phyloP scores from a whole-genome alignment of 768 basidiomycete species.

The Lactifluus rugatus region DNA sequence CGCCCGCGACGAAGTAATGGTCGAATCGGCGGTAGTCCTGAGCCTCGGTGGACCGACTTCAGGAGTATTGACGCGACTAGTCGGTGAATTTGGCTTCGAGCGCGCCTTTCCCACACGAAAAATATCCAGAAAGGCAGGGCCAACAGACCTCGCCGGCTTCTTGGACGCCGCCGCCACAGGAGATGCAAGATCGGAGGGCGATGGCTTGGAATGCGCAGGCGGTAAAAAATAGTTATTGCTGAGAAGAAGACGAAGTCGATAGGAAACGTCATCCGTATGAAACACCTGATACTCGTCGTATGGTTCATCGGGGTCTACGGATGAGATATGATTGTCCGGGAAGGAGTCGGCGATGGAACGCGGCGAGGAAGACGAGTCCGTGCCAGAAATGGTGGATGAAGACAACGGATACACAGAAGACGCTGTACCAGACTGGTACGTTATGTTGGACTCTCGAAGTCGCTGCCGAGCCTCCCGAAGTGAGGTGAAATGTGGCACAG shows the following conservation, averaged over 20 bases:
- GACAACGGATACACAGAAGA: conserved; percentile 74
- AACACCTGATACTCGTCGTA: conserved; percentile 24
- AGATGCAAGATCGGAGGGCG: conserved; percentile 51
- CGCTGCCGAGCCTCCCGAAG: conserved; percentile 21
- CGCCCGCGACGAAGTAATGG: conserved; percentile 11
- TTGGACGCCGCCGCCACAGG: conserved; percentile 33
- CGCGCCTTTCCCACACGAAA: conserved; percentile 61
- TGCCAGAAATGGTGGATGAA: conserved; percentile 51
- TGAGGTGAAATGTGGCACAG: conserved; percentile 20
- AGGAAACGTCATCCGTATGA: conserved; percentile 70
- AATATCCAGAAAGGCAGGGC: conserved; percentile 53
- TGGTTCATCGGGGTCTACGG: conserved; percentile 20
- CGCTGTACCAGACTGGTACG: conserved; percentile 56
- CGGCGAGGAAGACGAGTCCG: conserved; percentile 57
- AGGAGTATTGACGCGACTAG: conserved; percentile 35
- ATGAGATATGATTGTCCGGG: conserved; percentile 34
- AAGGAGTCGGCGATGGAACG: conserved; percentile 41
- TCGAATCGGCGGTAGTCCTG: conserved; percentile 21
- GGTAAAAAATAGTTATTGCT: conserved; percentile 86
- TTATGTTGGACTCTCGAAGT: conserved; percentile 41
- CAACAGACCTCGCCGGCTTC: conserved; percentile 36
- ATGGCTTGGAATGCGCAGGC: conserved; percentile 78
- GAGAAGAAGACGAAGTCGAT: conserved; percentile 73
- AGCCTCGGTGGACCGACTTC: conserved; percentile 19
- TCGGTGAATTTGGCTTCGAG: conserved; percentile 46